Evolutionary conservation across 305 asterid genomes (phyloP), one percentile per base, ranked within the genome.

Genomic region (Andrographis paniculata): DNA sequence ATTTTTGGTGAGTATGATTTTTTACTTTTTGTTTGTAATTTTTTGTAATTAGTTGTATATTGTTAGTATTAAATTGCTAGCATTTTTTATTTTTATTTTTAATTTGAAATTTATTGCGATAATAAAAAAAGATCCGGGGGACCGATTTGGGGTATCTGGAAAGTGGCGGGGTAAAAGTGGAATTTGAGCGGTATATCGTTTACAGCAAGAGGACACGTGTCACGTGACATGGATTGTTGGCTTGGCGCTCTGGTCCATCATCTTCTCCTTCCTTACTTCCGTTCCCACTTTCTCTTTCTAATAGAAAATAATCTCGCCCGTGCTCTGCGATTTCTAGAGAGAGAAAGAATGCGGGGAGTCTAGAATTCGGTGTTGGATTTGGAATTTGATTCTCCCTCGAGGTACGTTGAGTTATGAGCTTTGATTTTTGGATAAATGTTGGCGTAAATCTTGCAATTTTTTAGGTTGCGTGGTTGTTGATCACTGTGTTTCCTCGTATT

Each of bases 211-310:
- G 33, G 58, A 53, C 46, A 58, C 70, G 65, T 64, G 54, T 59
- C 50, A 17, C 36, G 19, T 53, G 62, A 59, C 66, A 57, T 59
- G 71, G 66, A 27, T 12, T 20, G 38, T 38, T 54, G 58, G 50
- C 61, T 64, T 64, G 61, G 56, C 65, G 65, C 65, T 52, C 57
- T 45, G 24, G 19, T 35, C 37, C 18, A 17, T 27, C 20, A 36
- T 15, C 51, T 12, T 23, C 38, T 20, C 6, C 19, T 23, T 33
- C 53, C 40, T 45, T 8, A 30, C 17, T 19, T 46, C 9, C 45
- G 43, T 14, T 46, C 6, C 45, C 49, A 21, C 23, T 42, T 22
- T 56, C 52, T 64, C 64, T 58, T 27, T 17, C 65, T 41, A 57
- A 45, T 39, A 21, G 16, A 23, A 46, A 37, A 31, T 1, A 31